Evolutionary conservation across 2,329 filamentous ascomycete genomes (phyloP).

Genomic region (Trichoderma breve): DNA sequence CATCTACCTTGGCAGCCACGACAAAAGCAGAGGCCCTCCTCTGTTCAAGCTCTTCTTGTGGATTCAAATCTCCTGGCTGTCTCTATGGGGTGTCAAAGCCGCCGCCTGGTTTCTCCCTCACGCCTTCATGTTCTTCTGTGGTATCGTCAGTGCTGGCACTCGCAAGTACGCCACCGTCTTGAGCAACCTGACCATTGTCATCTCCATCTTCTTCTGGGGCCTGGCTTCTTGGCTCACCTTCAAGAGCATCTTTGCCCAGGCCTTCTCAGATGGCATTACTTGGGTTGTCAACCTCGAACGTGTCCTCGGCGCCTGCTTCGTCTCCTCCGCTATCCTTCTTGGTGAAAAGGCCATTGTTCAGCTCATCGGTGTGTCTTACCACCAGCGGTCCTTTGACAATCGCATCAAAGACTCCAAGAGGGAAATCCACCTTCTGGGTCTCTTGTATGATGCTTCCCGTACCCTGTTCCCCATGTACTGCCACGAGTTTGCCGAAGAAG

Average conservation of each 20-base stretch:
- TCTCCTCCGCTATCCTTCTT: conserved; percentile 68
- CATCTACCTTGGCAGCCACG: conserved; percentile 35
- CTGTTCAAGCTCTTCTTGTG: conserved; percentile 65
- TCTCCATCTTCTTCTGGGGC: conserved; percentile 69
- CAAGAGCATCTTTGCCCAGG: conserved; percentile 48
- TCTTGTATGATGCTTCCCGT: conserved; percentile 88
- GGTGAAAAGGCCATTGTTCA: conserved; percentile 78
- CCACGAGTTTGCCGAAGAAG: conserved; percentile 84
- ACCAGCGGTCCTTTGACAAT: conserved; percentile 77
- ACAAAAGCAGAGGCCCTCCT: conserved; percentile 48
- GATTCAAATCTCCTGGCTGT: conserved; percentile 67
- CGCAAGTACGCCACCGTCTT: conserved; percentile 69
- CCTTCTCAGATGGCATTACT: conserved; percentile 35
- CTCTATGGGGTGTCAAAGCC: conserved; percentile 66
- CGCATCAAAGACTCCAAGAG: conserved; percentile 88
- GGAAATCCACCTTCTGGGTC: conserved; percentile 74
- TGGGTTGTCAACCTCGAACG: conserved; percentile 62
- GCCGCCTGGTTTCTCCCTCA: conserved; percentile 59
- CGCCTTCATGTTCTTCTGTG: conserved; percentile 66
- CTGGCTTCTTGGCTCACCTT: conserved; percentile 63
- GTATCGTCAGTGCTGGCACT: conserved; percentile 67
- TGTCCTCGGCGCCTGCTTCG: conserved; percentile 64
- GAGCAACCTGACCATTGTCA: conserved; percentile 60
- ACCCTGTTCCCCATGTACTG: conserved; percentile 90
- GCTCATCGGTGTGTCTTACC: conserved; percentile 80